A percentile compares a stretch with the other conserved stretches of the same genome.
These are phyloP conservation scores for Penicillium malachiteum DNA, from an alignment of 495 filamentous ascomycete genomes.

Conservation along the genomic window DNA sequence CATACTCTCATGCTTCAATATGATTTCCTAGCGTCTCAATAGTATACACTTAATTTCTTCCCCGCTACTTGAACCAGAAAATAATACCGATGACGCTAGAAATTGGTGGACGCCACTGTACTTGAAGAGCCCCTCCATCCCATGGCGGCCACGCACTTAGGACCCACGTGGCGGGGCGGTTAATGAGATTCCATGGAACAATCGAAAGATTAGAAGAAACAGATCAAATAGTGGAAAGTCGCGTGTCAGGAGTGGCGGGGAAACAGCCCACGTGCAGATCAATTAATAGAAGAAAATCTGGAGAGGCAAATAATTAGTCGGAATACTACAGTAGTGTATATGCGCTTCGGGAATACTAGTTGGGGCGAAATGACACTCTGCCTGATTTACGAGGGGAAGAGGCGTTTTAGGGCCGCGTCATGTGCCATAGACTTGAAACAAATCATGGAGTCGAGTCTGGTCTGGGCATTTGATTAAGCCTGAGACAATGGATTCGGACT, in stretches of 20 bases:
- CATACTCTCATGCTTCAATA: too few relatives aligned
- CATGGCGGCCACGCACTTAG: background rate
- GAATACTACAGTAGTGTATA: too few relatives aligned
- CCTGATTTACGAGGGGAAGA: too few relatives aligned
- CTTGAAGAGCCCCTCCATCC: conserved; percentile 1
- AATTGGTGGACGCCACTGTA: background rate
- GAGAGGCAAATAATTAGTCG: background rate
- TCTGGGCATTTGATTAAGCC: too few relatives aligned
- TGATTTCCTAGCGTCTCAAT: too few relatives aligned
- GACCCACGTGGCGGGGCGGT: conserved; percentile 7
- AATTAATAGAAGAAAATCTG: background rate
- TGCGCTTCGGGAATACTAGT: too few relatives aligned
- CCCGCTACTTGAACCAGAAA: background rate
- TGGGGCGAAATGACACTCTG: too few relatives aligned
- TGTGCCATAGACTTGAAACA: too few relatives aligned
- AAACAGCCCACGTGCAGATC: background rate
- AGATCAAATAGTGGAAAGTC: too few relatives aligned
- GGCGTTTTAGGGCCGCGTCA: too few relatives aligned
- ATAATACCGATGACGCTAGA: background rate
- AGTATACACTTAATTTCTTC: background rate
- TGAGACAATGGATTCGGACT: too few relatives aligned
- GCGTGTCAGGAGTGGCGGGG: background rate
- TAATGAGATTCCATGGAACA: conserved; percentile 5
- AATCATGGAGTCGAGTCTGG: too few relatives aligned
- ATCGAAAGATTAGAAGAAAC: background rate